Percentiles rank a stretch among this genome's conserved stretches.
phyloP scores from a whole-genome alignment of 148 eudicot genomes.

The Mesembryanthemum crystallinum region DNA sequence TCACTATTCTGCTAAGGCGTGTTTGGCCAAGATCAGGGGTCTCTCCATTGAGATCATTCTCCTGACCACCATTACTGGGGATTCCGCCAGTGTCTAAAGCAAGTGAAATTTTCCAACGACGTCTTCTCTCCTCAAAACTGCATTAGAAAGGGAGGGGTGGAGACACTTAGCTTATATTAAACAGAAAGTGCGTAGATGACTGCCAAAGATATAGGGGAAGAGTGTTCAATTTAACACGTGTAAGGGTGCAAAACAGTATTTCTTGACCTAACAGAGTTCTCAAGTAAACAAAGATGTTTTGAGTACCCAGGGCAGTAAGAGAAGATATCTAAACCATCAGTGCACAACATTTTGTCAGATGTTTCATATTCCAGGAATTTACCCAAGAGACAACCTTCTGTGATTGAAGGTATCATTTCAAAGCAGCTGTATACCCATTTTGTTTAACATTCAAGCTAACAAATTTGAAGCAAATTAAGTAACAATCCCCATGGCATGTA shows the following conservation, averaged over 20 bases:
- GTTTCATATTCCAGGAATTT: background rate
- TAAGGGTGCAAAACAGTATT: background rate
- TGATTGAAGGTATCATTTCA: background rate
- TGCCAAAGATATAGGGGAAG: background rate
- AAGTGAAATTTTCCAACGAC: conserved; percentile 48
- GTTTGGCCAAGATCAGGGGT: conserved; percentile 59
- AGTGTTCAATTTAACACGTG: background rate
- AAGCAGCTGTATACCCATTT: background rate
- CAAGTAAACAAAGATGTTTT: background rate
- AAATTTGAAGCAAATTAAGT: background rate
- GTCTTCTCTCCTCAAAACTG: conserved; percentile 40
- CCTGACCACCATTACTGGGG: conserved; percentile 46
- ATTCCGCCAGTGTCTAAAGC: conserved; percentile 75
- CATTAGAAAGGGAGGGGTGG: conserved; percentile 12
- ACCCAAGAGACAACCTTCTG: background rate
- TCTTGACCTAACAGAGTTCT: too few species aligned
- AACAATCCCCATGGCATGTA: background rate
- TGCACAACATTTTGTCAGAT: background rate
- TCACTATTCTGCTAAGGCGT: conserved; percentile 75
- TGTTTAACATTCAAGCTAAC: background rate
- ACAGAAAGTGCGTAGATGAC: background rate
- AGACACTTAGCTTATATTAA: background rate
- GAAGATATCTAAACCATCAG: background rate
- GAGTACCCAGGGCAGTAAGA: background rate
- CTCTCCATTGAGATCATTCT: conserved; percentile 41